phyloP scores from a whole-genome alignment of 1,284 basidiomycete genomes.

The Boletus mariae region DNA sequence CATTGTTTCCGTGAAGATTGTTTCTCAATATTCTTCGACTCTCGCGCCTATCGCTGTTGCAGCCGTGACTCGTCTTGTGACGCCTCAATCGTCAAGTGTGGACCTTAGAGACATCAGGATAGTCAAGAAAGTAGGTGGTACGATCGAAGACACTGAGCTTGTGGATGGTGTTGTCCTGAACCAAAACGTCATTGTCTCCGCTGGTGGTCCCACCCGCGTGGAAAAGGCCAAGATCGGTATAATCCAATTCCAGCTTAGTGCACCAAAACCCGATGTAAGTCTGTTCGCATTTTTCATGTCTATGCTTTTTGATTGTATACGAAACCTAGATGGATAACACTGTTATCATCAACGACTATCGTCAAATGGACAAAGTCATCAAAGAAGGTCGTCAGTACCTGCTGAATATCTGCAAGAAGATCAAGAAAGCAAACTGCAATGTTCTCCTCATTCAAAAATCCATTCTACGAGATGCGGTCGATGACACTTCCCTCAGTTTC shows the following conservation, averaged over 20 bases:
- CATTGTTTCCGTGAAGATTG: conserved; percentile 61
- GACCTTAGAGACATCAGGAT: conserved; percentile 95
- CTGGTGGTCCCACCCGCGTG: conserved; percentile 91
- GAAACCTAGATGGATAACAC: conserved; percentile 94
- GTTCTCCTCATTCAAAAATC: conserved; percentile 99
- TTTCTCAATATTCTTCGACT: conserved; percentile 97
- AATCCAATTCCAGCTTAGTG: conserved; percentile 97
- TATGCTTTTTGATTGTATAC: neutral
- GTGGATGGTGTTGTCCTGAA: conserved; percentile 96
- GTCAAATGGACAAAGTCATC: conserved; percentile 99
- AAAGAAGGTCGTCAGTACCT: conserved; percentile 99
- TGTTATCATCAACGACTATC: conserved; percentile 98
- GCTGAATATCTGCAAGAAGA: conserved; percentile 98
- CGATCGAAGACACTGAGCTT: conserved; percentile 98
- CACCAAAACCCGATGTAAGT: conserved; percentile 95
- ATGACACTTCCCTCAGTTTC: conserved; percentile 98
- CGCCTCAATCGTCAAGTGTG: conserved; percentile 86
- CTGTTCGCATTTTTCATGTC: neutral
- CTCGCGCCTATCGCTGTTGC: conserved; percentile 96
- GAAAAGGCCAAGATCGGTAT: conserved; percentile 99
- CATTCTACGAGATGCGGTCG: conserved; percentile 97
- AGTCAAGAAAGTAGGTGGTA: conserved; percentile 98
- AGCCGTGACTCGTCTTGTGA: conserved; percentile 89
- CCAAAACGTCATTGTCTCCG: conserved; percentile 88
- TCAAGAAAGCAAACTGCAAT: conserved; percentile 99